These are phyloP conservation scores for Lachnellula subtilissima DNA, from an alignment of 2,329 filamentous ascomycete genomes.

Conservation along the genomic window DNA sequence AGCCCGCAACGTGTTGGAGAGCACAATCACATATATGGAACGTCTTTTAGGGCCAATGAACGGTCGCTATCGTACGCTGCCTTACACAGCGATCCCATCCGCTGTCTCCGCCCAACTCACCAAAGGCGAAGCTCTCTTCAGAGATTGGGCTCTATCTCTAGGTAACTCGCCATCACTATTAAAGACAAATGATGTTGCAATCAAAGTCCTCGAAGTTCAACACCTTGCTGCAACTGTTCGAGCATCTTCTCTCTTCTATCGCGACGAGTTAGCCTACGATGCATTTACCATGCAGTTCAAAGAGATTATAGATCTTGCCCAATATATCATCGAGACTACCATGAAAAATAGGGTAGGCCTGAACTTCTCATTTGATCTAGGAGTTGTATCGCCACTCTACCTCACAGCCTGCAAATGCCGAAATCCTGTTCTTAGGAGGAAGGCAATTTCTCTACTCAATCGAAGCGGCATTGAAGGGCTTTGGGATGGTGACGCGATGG, in stretches of 20 bases:
- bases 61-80: neutral
- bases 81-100: neutral
- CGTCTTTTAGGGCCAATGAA: neutral
- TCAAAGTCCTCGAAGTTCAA: neutral
- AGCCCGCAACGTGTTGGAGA: neutral
- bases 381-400: slow-evolving; percentile 58
- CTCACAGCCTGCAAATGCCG: slow-evolving; percentile 60
- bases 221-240: neutral
- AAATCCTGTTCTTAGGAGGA: slow-evolving; percentile 48
- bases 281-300: neutral
- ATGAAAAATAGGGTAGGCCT: neutral
- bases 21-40: neutral
- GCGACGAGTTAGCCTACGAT: neutral
- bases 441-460: slow-evolving; percentile 55
- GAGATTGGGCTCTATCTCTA: neutral
- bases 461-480: slow-evolving; percentile 58
- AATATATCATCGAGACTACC: neutral
- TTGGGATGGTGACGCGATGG: slow-evolving; percentile 45
- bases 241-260: neutral
- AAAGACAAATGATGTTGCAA: neutral
- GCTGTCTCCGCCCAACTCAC: neutral
- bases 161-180: neutral
- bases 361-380: slow-evolving; percentile 24
- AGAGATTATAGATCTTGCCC: neutral
- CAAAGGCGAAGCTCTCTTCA: neutral